Conservation (phyloP, 768 basidiomycete genomes). For the Tylopilus cervinicoccineus region DNA sequence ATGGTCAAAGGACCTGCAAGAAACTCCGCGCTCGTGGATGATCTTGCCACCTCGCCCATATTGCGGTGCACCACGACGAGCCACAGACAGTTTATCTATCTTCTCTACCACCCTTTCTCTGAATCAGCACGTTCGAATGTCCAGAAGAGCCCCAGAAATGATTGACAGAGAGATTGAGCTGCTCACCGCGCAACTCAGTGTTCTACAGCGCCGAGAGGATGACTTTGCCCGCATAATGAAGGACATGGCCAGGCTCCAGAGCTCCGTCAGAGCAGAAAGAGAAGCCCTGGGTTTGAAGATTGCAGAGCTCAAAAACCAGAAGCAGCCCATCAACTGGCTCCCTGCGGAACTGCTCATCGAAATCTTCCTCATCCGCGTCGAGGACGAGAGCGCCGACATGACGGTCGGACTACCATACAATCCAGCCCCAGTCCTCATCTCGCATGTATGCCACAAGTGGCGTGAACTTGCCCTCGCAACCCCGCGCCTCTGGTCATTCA, state of each 20-base stretch:
- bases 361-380: slow-evolving; percentile 36
- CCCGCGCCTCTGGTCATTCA: slow-evolving; percentile 43
- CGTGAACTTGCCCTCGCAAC: slow-evolving; percentile 41
- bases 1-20: neutral
- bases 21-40: neutral
- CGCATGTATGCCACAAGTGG: slow-evolving; percentile 51
- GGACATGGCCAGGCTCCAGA: slow-evolving; percentile 37
- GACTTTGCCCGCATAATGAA: slow-evolving; percentile 39
- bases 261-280: slow-evolving; percentile 33
- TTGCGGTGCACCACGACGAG: neutral
- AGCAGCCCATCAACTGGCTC: slow-evolving; percentile 47
- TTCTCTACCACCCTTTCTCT: neutral
- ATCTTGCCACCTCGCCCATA: neutral
- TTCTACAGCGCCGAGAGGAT: slow-evolving; percentile 35
- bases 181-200: slow-evolving; percentile 36
- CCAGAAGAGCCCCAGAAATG: slow-evolving; percentile 15
- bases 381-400: slow-evolving; percentile 25
- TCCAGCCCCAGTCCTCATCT: slow-evolving; percentile 37
- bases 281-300: slow-evolving; percentile 28
- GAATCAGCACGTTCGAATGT: slow-evolving; percentile 12
- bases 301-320: slow-evolving; percentile 36
- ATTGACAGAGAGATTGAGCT: slow-evolving; percentile 37
- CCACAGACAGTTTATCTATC: neutral
- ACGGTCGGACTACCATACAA: slow-evolving; percentile 25
- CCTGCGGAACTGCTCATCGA: slow-evolving; percentile 45